These are phyloP conservation scores for Ophiostoma fasciatum DNA, from an alignment of 2,329 filamentous ascomycete species.

Conservation along the genomic window DNA sequence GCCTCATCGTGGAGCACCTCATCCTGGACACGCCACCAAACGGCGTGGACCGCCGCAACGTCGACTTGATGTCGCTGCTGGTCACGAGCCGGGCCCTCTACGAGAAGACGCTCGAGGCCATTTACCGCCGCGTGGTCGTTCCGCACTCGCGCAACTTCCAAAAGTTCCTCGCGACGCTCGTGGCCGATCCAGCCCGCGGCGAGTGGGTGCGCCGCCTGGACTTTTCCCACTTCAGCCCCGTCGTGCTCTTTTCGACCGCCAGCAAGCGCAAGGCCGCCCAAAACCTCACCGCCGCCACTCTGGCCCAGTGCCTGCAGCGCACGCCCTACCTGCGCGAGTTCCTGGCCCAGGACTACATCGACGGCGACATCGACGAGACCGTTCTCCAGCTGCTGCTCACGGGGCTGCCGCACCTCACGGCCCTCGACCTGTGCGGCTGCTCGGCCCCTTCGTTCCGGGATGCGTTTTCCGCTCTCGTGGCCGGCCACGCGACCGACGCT, in stretches of 20 bases:
- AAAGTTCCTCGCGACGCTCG: slow-evolving; percentile 60
- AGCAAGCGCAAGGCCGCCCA: slow-evolving; percentile 60
- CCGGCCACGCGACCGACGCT: background rate
- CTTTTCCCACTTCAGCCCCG: slow-evolving; percentile 75
- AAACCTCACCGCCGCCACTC: slow-evolving; percentile 60
- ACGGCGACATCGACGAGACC: slow-evolving; percentile 54
- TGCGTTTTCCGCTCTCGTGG: slow-evolving; percentile 43
- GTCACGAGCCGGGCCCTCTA: slow-evolving; percentile 64
- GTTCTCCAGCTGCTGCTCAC: slow-evolving; percentile 59
- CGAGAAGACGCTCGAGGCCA: slow-evolving; percentile 54
- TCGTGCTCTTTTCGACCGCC: slow-evolving; percentile 59
- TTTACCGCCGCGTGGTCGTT: slow-evolving; percentile 69
- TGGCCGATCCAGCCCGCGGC: slow-evolving; percentile 51
- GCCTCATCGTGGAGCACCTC: slow-evolving; percentile 59
- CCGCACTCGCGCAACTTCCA: slow-evolving; percentile 73
- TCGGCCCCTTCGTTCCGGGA: slow-evolving; percentile 52
- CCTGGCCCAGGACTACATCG: slow-evolving; percentile 65
- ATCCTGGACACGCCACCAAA: slow-evolving; percentile 62
- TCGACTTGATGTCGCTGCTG: slow-evolving; percentile 62
- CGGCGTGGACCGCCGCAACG: slow-evolving; percentile 59
- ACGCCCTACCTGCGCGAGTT: slow-evolving; percentile 65
- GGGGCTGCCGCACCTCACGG: slow-evolving; percentile 46
- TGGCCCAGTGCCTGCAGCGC: slow-evolving; percentile 55
- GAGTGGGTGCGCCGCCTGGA: slow-evolving; percentile 65
- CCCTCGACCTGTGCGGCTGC: slow-evolving; percentile 65